Percentiles rank a stretch among this genome's conserved stretches.
Evolutionary conservation across 805 yeast species (phyloP).

Genomic region (Candida michaelii): DNA sequence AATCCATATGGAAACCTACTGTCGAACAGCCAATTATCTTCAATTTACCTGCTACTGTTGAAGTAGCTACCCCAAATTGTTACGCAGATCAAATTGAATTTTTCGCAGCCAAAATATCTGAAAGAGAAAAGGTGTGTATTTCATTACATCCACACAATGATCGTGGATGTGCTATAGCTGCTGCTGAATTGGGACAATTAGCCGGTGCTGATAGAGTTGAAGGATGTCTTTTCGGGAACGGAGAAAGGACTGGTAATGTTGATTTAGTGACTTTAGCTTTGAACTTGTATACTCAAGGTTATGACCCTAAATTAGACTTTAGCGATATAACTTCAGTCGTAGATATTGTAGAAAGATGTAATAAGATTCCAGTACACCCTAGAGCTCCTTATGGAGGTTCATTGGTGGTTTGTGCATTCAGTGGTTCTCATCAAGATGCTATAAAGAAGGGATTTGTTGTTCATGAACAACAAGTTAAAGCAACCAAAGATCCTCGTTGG

Average conservation of each 20-base stretch:
- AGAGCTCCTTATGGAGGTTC: conserved; percentile 85
- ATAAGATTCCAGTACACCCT: conserved; percentile 75
- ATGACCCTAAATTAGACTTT: conserved; percentile 69
- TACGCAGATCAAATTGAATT: conserved; percentile 85
- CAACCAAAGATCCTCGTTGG: conserved; percentile 50
- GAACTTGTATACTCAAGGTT: conserved; percentile 78
- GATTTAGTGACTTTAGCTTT: conserved; percentile 77
- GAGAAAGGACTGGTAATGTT: conserved; percentile 87
- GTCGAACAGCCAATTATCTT: conserved; percentile 67
- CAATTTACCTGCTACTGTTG: conserved; percentile 84
- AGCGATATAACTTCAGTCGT: conserved; percentile 64
- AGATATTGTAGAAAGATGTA: conserved; percentile 74
- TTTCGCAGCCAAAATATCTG: conserved; percentile 57
- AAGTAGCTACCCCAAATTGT: conserved; percentile 76
- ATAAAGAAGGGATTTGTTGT: conserved; percentile 75
- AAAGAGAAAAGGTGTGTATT: conserved; percentile 69
- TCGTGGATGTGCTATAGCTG: conserved; percentile 88
- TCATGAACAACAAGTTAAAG: conserved; percentile 40
- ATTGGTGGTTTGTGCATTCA: conserved; percentile 78
- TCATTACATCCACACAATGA: conserved; percentile 84
- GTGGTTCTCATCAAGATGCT: conserved; percentile 88
- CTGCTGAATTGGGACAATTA: conserved; percentile 75
- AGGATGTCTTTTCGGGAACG: conserved; percentile 83
- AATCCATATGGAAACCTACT: conserved; percentile 71
- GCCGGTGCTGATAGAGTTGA: conserved; percentile 90